Evolutionary conservation across 768 basidiomycete species (phyloP).

Genomic region (Dentipellis sp.): DNA sequence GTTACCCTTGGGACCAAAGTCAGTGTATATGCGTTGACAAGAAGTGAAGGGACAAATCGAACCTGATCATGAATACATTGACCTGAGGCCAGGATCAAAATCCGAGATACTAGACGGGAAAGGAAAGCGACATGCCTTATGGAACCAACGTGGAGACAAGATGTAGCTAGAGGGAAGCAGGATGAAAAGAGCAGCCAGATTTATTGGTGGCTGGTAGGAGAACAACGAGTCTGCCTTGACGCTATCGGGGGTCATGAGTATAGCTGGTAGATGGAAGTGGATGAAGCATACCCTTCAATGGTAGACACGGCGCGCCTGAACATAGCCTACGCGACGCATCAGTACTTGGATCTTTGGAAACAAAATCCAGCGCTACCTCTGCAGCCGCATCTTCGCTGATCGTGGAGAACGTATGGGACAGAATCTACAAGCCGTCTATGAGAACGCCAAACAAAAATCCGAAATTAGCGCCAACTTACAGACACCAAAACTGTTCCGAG

Average conservation of each 20-base stretch:
- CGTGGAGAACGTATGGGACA: slow-evolving; percentile 91
- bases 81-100: slow-evolving; percentile 35
- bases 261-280: background rate
- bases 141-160: slow-evolving; percentile 93
- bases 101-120: slow-evolving; percentile 10
- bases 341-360: slow-evolving; percentile 1
- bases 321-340: slow-evolving; percentile 56
- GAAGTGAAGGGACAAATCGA: background rate
- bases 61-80: slow-evolving; percentile 86
- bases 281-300: slow-evolving; percentile 67
- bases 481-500: slow-evolving; percentile 4
- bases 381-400: slow-evolving; percentile 91
- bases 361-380: slow-evolving; percentile 41
- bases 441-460: no score
- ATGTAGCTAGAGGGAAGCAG: slow-evolving; percentile 84
- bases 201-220: slow-evolving; percentile 91
- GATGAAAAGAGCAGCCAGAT: slow-evolving; percentile 76
- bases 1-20: slow-evolving; percentile 41
- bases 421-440: slow-evolving; percentile 42
- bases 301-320: slow-evolving; percentile 91
- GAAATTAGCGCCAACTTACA: background rate
- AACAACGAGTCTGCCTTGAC: slow-evolving; percentile 90
- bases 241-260: slow-evolving; percentile 23
- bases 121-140: slow-evolving; percentile 52
- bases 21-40: background rate